Evolutionary conservation across 2,329 filamentous ascomycete genomes (phyloP), one percentile per base, ranked within the genome.

Genomic region (Fusarium napiforme): DNA sequence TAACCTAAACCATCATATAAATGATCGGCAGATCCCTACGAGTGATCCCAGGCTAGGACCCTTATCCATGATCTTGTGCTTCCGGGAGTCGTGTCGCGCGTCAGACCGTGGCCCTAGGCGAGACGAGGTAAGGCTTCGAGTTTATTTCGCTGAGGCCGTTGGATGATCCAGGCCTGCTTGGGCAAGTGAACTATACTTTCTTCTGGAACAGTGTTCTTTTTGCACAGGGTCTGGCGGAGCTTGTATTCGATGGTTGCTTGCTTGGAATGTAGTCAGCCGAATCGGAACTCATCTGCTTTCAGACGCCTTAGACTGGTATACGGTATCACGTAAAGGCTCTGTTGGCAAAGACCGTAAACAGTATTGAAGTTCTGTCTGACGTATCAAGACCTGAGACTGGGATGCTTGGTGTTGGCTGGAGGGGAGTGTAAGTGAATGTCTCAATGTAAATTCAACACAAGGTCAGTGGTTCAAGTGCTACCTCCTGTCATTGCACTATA

Each of bases 51-150:
- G 26, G n/a, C 52, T n/a, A 58, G 10, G 28, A n/a, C 23, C 59
- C n/a, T 32, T n/a, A 37, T 47, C 32, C 40, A 47, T 37, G 55
- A 26, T 58, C 36, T 28, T n/a, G 43, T 16, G 34, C 61, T 58
- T 49, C 60, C 47, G 50, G 39, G 45, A 50, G 60, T 59, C 36
- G 64, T 39, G 50, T 32, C 36, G 32, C 52, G 21, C 52, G 57
- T 65, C 56, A 47, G 46, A 61, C 57, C 42, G 59, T 28, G 42
- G 39, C 45, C 57, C 52, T 37, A 42, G 43, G 42, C 18, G 37
- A 37, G 34, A 59, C 39, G 30, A 19, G 42, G 60, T 23, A 53
- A 65, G 45, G 67, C 52, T 52, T 69, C 40, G 32, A 67, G 21
- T 40, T 39, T 60, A 53, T 39, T 52, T 46, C 37, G n/a, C 36